Evolutionary conservation across 192 early-diverging fungal species (phyloP), one percentile per base, ranked within the genome.

Genomic region (Podila epigama): DNA sequence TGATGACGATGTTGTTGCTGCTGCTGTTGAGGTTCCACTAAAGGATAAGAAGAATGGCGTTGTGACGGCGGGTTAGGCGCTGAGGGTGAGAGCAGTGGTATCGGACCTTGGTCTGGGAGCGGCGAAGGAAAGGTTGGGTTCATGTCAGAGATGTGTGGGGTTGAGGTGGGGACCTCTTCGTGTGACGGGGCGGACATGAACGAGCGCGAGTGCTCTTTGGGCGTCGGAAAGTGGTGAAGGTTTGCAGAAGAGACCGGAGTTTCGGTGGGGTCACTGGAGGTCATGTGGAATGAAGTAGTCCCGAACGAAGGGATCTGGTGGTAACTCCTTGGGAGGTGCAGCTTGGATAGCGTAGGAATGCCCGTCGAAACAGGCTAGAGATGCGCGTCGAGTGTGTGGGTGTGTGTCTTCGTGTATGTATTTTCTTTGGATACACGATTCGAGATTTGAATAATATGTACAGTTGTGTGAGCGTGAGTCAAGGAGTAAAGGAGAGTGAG

Each of bases 261-360:
- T 53, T 75, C 64, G 58, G 25, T 67, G 29, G 58, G 66, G 41
- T 75, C 71, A 25, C 70, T 68, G 32, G 60, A 68, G 41, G 71
- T 75, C 65, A 73, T 73, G 13, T 27, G 56, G 56, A 59, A 58
- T n/a, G n/a, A n/a, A n/a, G n/a, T n/a, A n/a, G n/a, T 48, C 44
- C 44, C 44, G 44, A 22, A 22, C n/a, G 25, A 5, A 48, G 44
- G 44, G 44, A 48, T 48, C 25, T 48, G 44, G 4, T 20, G 44
- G 44, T 22, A 48, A 22, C 44, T 48, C 44, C 25, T 48, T 48
- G 44, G 44, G 25, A 22, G 44, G 44, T 48, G n/a, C 44, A 48
- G n/a, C n/a, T 18, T 48, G 44, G 44, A 48, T 9, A 48, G 44
- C n/a, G n/a, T n/a, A n/a, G n/a, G n/a, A n/a, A n/a, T n/a, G n/a